Percentiles rank a stretch among this genome's conserved stretches.
Conservation (phyloP, 129 eudicot species). For the Flaveria bidentis region DNA sequence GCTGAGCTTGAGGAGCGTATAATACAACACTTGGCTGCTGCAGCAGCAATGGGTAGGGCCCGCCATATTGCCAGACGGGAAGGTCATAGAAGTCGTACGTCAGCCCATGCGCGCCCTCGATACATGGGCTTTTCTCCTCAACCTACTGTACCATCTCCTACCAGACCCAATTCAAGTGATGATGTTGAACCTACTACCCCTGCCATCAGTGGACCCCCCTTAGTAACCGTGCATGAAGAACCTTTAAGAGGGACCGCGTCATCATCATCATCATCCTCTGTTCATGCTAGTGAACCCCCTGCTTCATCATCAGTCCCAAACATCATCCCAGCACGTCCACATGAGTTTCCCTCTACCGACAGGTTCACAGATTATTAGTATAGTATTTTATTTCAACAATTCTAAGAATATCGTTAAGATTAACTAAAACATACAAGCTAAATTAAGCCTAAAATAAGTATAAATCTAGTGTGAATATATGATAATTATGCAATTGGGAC, state of each 20-base stretch:
- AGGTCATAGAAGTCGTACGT: conserved; percentile 67
- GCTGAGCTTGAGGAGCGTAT: conserved; percentile 96
- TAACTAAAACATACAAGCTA: no score
- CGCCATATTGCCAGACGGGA: conserved; percentile 89
- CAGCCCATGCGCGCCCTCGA: conserved; percentile 70
- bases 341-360: conserved; percentile 49
- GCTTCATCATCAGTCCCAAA: conserved; percentile 48
- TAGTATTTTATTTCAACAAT: neutral
- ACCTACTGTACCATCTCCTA: conserved; percentile 55
- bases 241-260: conserved; percentile 34
- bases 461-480: no score
- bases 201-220: conserved; percentile 44
- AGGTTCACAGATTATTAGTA: conserved; percentile 35
- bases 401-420: neutral
- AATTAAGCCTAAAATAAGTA: no score
- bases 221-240: conserved; percentile 46
- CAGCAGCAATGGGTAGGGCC: conserved; percentile 98
- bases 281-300: conserved; percentile 45
- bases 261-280: conserved; percentile 39
- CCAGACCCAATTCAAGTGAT: conserved; percentile 40
- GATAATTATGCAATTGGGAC: no score
- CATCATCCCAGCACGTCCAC: conserved; percentile 50
- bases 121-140: conserved; percentile 74
- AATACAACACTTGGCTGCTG: conserved; percentile 97
- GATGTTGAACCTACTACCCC: conserved; percentile 53